Conservation (phyloP, 352 stramenopile species). For the Phytophthora kernoviae region DNA sequence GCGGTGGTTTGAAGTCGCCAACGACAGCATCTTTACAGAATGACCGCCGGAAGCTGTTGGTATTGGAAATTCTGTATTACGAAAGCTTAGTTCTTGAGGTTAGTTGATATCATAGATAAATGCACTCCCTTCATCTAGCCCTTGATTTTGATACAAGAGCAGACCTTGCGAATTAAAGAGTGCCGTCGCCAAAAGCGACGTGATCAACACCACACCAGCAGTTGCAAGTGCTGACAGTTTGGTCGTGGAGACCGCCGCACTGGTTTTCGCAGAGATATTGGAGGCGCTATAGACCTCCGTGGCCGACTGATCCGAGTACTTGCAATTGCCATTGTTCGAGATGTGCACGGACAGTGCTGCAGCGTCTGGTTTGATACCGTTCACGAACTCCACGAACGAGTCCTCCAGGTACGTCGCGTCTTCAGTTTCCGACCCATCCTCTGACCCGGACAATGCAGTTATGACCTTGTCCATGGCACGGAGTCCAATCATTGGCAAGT, state of each 20-base stretch:
- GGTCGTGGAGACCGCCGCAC: not conserved
- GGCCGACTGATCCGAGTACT: slow-evolving; percentile 30
- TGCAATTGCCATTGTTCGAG: slow-evolving; percentile 31
- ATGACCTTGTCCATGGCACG: slow-evolving; percentile 22
- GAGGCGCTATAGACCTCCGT: slow-evolving; percentile 21
- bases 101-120: too few relatives aligned
- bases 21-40: too few relatives aligned
- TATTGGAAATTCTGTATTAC: too few relatives aligned
- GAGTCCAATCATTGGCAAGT: slow-evolving; percentile 32
- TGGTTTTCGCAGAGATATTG: not conserved
- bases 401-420: not conserved
- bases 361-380: not conserved
- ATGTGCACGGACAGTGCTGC: slow-evolving; percentile 33
- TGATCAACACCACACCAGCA: not conserved
- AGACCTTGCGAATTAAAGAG: too few relatives aligned
- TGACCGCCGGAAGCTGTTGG: too few relatives aligned
- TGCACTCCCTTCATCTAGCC: too few relatives aligned
- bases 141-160: too few relatives aligned
- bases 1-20: too few relatives aligned
- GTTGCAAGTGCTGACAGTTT: not conserved
- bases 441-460: not conserved
- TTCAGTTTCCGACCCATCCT: slow-evolving; percentile 1
- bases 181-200: not conserved
- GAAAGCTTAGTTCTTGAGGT: too few relatives aligned
- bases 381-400: slow-evolving; percentile 2